Evolutionary conservation across 2,329 filamentous ascomycete species (phyloP).

Genomic region (Phyllosticta citribraziliensis): DNA sequence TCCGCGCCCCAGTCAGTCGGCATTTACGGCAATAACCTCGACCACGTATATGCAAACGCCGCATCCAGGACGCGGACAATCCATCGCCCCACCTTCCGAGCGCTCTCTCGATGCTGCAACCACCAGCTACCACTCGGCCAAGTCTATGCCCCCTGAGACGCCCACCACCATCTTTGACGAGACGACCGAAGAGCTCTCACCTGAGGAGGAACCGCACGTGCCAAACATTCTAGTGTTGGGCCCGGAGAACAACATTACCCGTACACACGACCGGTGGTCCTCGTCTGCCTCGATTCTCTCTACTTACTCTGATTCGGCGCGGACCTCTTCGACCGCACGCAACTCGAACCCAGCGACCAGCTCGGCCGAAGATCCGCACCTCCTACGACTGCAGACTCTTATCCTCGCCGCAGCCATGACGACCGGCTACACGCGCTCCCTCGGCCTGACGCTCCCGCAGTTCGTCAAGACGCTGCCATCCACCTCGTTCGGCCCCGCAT

Average conservation of each 20-base stretch:
- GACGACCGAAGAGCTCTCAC: slow-evolving; percentile 51
- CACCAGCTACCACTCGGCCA: slow-evolving; percentile 33
- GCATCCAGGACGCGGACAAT: neutral
- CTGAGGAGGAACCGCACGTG: slow-evolving; percentile 66
- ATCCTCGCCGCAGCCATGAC: slow-evolving; percentile 81
- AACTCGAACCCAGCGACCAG: slow-evolving; percentile 37
- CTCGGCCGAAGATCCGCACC: slow-evolving; percentile 60
- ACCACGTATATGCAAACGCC: slow-evolving; percentile 1
- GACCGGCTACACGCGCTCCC: slow-evolving; percentile 62
- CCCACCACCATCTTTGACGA: slow-evolving; percentile 95
- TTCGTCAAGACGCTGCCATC: slow-evolving; percentile 69
- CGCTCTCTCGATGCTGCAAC: slow-evolving; percentile 18
- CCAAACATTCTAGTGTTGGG: slow-evolving; percentile 86
- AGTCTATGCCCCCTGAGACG: slow-evolving; percentile 59
- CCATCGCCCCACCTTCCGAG: slow-evolving; percentile 24
- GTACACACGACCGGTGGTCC: slow-evolving; percentile 63
- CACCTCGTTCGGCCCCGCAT: slow-evolving; percentile 65
- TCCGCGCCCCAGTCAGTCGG: slow-evolving; percentile 68
- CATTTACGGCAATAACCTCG: slow-evolving; percentile 45
- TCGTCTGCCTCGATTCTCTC: slow-evolving; percentile 66
- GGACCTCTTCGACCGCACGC: slow-evolving; percentile 59
- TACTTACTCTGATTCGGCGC: slow-evolving; percentile 61
- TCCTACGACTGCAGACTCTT: slow-evolving; percentile 67
- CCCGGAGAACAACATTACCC: slow-evolving; percentile 45
- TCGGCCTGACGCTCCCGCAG: slow-evolving; percentile 50